phyloP scores from a whole-genome alignment of 345 rosid genomes.

The Eucalyptus guilfoylei region DNA sequence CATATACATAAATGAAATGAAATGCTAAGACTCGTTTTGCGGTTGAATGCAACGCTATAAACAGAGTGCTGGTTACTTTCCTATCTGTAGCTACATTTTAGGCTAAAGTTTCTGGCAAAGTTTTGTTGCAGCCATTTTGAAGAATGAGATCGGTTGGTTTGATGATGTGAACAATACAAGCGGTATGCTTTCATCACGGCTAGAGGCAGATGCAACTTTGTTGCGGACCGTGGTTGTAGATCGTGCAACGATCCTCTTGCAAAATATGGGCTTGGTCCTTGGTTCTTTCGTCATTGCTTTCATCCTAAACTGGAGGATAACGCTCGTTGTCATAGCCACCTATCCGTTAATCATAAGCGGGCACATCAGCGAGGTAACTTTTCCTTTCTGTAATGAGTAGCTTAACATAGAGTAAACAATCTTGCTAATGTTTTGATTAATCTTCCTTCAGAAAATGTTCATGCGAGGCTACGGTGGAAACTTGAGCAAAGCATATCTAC shows the following conservation, averaged over 20 bases:
- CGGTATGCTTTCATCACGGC: conserved; percentile 72
- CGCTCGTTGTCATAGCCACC: conserved; percentile 79
- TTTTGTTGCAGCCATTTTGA: conserved; percentile 53
- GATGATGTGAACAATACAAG: conserved; percentile 77
- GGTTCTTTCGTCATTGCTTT: conserved; percentile 73
- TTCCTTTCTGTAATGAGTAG: not conserved
- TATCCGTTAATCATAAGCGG: conserved; percentile 86
- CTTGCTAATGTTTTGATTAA: not conserved
- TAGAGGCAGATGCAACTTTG: conserved; percentile 79
- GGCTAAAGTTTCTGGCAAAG: not conserved
- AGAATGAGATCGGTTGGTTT: conserved; percentile 93
- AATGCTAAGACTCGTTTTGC: not conserved
- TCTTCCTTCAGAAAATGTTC: conserved; percentile 64
- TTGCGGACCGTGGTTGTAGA: conserved; percentile 69
- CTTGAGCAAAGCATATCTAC: conserved; percentile 85
- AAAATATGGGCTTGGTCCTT: conserved; percentile 66
- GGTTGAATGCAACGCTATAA: not conserved
- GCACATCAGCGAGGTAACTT: conserved; percentile 86
- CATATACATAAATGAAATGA: not conserved
- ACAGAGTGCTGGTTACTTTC: not conserved
- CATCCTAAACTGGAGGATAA: conserved; percentile 88
- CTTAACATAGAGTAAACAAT: not conserved
- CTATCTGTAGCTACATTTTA: not conserved
- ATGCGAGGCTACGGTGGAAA: conserved; percentile 96
- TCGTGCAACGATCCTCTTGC: conserved; percentile 65